phyloP scores from a whole-genome alignment of 2,329 filamentous ascomycete genomes.

The Cordyceps javanica region DNA sequence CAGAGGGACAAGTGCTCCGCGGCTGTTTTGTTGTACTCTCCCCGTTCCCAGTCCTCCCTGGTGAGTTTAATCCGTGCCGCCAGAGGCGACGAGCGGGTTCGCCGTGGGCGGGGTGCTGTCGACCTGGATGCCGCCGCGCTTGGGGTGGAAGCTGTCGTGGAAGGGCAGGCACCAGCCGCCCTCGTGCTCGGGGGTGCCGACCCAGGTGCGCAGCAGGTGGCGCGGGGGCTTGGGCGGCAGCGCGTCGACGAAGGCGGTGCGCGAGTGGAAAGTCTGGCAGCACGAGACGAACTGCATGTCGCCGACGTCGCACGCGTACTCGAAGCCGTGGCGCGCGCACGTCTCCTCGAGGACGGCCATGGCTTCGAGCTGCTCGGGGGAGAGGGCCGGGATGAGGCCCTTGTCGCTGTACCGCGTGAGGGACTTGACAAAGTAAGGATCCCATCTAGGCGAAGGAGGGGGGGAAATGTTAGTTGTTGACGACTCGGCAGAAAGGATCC shows the following conservation, averaged over 20 bases:
- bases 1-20: not conserved
- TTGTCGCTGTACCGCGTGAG: slow-evolving; percentile 66
- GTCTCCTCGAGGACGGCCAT: slow-evolving; percentile 57
- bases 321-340: slow-evolving; percentile 44
- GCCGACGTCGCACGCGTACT: slow-evolving; percentile 51
- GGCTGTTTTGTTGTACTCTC: not conserved
- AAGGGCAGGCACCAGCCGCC: slow-evolving; percentile 84
- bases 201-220: slow-evolving; percentile 78
- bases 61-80: slow-evolving; percentile 1
- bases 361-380: slow-evolving; percentile 61
- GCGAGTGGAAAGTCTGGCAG: slow-evolving; percentile 11
- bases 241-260: slow-evolving; percentile 32
- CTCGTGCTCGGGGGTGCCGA: slow-evolving; percentile 73
- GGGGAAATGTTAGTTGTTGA: not conserved
- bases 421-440: slow-evolving; percentile 80
- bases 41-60: not conserved
- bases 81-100: slow-evolving; percentile 4
- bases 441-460: slow-evolving; percentile 62
- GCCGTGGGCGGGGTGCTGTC: slow-evolving; percentile 70
- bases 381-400: slow-evolving; percentile 68
- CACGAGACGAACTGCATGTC: slow-evolving; percentile 64
- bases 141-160: slow-evolving; percentile 74
- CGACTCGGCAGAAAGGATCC: no score
- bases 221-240: slow-evolving; percentile 62
- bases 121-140: slow-evolving; percentile 84